Base-by-base conservation (phyloP, 116 monocot species). In the Trichopus zeylanicus region DNA sequence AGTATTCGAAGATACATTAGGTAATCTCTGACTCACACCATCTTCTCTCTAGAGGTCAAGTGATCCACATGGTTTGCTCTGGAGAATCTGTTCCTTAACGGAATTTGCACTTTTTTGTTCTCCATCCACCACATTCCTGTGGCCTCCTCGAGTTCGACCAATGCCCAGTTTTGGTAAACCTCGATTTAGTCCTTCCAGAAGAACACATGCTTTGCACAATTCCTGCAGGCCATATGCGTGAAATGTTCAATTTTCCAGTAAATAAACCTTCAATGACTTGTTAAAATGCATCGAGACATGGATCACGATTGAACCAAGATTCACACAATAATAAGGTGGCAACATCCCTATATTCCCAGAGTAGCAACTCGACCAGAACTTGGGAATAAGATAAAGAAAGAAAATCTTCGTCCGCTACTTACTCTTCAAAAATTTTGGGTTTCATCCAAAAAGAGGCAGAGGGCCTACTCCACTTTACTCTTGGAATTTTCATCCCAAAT, bases 91-190 rank as follows among this genome's bases (percentile, higher is more conserved):
- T 24, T 19, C 22, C 20, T 68, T 56, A 29, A 31, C 62, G 24
- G 49, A 26, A 26, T 26, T 65, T 6, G 35, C 22, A 31, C 2
- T 26, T 39, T 34, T 60, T 10, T 31, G 64, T 39, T 61, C 55
- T 6, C 28, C 25, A 13, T 65, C 68, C 25, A 66, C 62, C 20
- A 15, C 29, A 42, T 19, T 46, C 53, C 58, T 66, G 12, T 22
- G 26, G 16, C 53, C 79, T 82, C 55, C 82, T n/a, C n/a, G n/a
- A 32, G 30, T 59, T 29, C 98, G 75, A 51, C 92, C 92, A 56
- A 99, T 82, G 25, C 98, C 98, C 10, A 85, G 76, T 67, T 83
- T 99, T 60, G 98, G 98, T 21, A 99, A 57, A 51, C 98, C 98
- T 49, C 98, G 73, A 68, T 99, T 99, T 46, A 97, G 55, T 35